Base-by-base conservation (phyloP, 306 rosid species). In the Gastrolobium bilobum region DNA sequence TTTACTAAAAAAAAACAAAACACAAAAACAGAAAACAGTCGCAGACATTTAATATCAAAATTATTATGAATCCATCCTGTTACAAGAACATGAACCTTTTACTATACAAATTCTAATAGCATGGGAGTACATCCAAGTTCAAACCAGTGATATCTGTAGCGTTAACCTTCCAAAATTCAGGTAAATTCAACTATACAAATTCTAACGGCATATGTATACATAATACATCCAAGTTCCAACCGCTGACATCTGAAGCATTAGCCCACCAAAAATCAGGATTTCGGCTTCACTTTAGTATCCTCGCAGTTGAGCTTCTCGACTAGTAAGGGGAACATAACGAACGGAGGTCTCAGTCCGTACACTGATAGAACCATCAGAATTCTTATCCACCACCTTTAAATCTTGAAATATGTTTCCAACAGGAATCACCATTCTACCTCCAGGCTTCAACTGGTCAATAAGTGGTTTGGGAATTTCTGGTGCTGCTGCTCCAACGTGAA, bases 401-500 rank as follows among this genome's bases (percentile, higher is more conserved):
- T 93, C 97, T 83, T 93, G 99, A 72, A 81, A 93, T 15, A 93
- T 54, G 84, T 83, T 96, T 33, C 99, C 99, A 52, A 96, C 99
- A 13, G 99, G 99, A 71, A 96, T 96, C 85, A 96, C 98, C 97
- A 96, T 81, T 84, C 98, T 90, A 58, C 99, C 99, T 69, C 99
- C 99, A 30, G 98, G 96, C 89, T 91, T 96, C 87, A 96, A 77
- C 82, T 93, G 99, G 34, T 96, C 97, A 40, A 91, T 84, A 10
- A 96, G 98, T 29, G 91, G 72, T 54, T 88, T 91, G 1, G 98
- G 98, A 77, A 93, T 90, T 86, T 96, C 98, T 2, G 86, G 76
- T 34, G 98, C 97, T 0, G 99, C 97, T 40, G 99, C 99, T 68
- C 99, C 99, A 4, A 96, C 99, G 70, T 96, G 99, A 83, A 96